phyloP scores from a whole-genome alignment of 2,329 filamentous ascomycete genomes.

The Neonectria sp. region DNA sequence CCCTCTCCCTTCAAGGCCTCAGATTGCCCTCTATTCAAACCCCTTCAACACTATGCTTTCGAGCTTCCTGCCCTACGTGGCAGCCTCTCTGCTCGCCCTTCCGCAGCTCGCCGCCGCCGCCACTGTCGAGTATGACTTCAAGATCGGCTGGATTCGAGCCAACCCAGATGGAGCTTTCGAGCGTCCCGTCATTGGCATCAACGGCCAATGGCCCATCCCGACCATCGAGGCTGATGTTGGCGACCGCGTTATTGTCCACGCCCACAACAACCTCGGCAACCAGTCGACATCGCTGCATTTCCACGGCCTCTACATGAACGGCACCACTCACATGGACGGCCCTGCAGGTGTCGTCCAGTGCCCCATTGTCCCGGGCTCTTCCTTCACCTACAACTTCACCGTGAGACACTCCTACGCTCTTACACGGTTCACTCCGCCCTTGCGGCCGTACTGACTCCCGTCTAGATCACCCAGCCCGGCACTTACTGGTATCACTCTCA shows the following conservation, averaged over 20 bases:
- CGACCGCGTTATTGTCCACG: conserved; percentile 72
- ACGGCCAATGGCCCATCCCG: conserved; percentile 82
- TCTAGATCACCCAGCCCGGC: conserved; percentile 74
- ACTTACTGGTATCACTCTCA: conserved; percentile 89
- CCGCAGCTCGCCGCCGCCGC: conserved; percentile 50
- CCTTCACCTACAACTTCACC: conserved; percentile 79
- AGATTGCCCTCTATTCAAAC: too few relatives aligned
- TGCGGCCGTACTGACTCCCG: conserved; percentile 4
- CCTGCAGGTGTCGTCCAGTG: conserved; percentile 77
- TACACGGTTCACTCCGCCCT: neutral
- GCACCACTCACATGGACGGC: conserved; percentile 80
- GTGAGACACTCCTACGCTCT: conserved; percentile 54
- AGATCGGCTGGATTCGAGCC: conserved; percentile 78
- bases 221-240: conserved; percentile 74
- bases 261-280: conserved; percentile 73
- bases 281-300: conserved; percentile 77
- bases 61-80: conserved; percentile 29
- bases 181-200: conserved; percentile 81
- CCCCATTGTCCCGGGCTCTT: conserved; percentile 72
- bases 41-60: conserved; percentile 35
- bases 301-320: conserved; percentile 80
- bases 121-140: conserved; percentile 74
- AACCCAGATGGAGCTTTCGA: conserved; percentile 77
- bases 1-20: neutral
- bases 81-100: conserved; percentile 38